Evolutionary conservation across 2,329 filamentous ascomycete species (phyloP).

Genomic region (Botrytis aclada): DNA sequence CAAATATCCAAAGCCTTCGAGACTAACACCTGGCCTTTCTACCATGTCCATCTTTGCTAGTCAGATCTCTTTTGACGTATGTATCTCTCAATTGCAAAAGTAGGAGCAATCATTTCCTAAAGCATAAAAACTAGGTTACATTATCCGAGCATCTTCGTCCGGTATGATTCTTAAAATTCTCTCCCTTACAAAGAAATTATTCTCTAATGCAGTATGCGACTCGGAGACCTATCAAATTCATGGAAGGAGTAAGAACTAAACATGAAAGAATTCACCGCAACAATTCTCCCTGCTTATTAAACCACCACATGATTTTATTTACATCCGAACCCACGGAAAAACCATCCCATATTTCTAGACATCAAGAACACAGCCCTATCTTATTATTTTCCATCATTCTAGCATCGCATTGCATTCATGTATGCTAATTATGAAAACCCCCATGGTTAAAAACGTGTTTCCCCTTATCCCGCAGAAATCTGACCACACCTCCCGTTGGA

Average conservation of each 20-base stretch:
- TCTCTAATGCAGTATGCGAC: not conserved
- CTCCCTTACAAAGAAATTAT: not conserved
- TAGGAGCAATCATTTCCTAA: not conserved
- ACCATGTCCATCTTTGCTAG: not conserved
- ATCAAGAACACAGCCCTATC: slow-evolving; percentile 1
- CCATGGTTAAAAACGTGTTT: not conserved
- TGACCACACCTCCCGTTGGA: not conserved
- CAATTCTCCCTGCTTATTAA: not conserved
- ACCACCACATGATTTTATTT: not conserved
- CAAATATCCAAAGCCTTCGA: not conserved
- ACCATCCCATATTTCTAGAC: not conserved
- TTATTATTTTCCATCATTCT: not conserved
- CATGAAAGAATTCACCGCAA: not conserved
- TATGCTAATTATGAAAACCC: not conserved
- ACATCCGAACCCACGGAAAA: not conserved
- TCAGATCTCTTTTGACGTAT: not conserved
- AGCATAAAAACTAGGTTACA: not conserved
- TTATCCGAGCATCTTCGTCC: not conserved
- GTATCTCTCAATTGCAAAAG: not conserved
- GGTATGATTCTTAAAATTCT: slow-evolving; percentile 3
- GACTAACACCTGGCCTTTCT: too few species aligned
- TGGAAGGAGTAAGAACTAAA: not conserved
- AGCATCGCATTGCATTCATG: not conserved
- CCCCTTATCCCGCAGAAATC: not conserved
- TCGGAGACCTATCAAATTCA: not conserved